These are phyloP conservation scores for Citrus australasica DNA, from an alignment of 345 rosid species.

Conservation along the genomic window DNA sequence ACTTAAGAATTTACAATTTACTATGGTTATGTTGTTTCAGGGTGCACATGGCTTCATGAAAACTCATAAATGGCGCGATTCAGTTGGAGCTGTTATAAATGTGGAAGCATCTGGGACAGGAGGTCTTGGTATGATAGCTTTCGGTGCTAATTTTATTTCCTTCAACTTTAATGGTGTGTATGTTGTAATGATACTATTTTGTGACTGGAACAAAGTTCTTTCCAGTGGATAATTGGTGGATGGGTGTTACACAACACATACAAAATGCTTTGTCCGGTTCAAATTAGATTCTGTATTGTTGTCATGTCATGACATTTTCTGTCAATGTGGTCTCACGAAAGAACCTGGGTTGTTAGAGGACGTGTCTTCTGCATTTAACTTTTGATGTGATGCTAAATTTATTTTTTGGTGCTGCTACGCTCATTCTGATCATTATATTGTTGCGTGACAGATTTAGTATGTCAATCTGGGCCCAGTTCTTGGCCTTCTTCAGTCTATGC, in stretches of 20 bases:
- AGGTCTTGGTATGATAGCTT: constrained; percentile 68
- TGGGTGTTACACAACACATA: neutral
- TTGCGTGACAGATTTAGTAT: constrained; percentile 69
- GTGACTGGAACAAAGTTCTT: neutral
- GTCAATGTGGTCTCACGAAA: constrained; percentile 1
- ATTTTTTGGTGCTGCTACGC: neutral
- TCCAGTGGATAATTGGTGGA: neutral
- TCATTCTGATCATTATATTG: constrained; percentile 8
- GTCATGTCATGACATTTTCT: neutral
- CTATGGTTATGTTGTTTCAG: constrained; percentile 44
- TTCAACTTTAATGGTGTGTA: neutral
- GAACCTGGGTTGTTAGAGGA: neutral
- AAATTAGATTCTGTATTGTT: neutral
- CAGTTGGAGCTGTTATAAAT: constrained; percentile 85
- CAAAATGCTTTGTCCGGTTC: neutral
- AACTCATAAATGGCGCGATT: constrained; percentile 74
- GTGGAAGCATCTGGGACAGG: constrained; percentile 98
- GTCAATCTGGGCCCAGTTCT: constrained; percentile 97
- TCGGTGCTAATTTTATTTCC: neutral
- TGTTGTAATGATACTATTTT: neutral
- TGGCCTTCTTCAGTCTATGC: constrained; percentile 90
- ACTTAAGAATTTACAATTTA: constrained; percentile 3
- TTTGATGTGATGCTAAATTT: neutral
- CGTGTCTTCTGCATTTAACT: neutral
- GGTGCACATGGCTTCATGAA: constrained; percentile 97